These are phyloP conservation scores for Kockiozyma suomiensis DNA, from an alignment of 805 yeast genomes.

Conservation along the genomic window DNA sequence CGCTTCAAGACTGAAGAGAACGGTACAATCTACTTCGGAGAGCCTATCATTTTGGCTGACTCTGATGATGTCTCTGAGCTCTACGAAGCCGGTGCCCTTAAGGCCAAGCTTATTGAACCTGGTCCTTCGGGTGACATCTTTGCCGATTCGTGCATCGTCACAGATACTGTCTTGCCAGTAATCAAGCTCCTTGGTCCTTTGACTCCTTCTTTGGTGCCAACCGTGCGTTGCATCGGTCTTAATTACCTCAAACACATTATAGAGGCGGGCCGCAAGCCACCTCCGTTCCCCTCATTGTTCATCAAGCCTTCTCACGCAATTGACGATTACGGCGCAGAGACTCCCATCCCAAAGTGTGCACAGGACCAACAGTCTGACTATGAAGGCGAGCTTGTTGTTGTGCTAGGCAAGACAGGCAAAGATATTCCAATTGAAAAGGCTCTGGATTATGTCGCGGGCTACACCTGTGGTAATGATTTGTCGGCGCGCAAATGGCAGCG, in stretches of 20 bases:
- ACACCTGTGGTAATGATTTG: slow-evolving; percentile 56
- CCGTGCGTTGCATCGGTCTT: slow-evolving; percentile 54
- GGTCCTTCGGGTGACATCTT: slow-evolving; percentile 25
- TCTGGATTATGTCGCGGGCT: slow-evolving; percentile 52
- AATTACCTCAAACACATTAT: slow-evolving; percentile 31
- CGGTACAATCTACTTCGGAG: neutral
- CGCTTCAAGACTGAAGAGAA: slow-evolving; percentile 1
- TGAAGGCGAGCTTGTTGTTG: slow-evolving; percentile 55
- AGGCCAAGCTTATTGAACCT: slow-evolving; percentile 21
- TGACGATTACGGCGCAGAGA: slow-evolving; percentile 25
- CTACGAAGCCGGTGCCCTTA: slow-evolving; percentile 3
- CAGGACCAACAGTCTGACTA: slow-evolving; percentile 46
- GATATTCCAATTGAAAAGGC: slow-evolving; percentile 51
- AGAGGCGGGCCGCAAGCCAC: slow-evolving; percentile 25
- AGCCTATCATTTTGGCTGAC: neutral
- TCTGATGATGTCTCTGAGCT: neutral
- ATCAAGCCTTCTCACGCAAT: slow-evolving; percentile 26
- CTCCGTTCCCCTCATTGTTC: slow-evolving; percentile 31
- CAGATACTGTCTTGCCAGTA: slow-evolving; percentile 21
- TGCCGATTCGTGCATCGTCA: slow-evolving; percentile 15
- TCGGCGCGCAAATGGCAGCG: slow-evolving; percentile 58
- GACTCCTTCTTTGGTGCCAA: slow-evolving; percentile 41
- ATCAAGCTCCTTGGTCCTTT: slow-evolving; percentile 47
- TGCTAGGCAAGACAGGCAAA: slow-evolving; percentile 52
- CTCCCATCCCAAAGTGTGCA: slow-evolving; percentile 26